Conservation (phyloP, 179 eudicot species). For the Drosera spatulata region DNA sequence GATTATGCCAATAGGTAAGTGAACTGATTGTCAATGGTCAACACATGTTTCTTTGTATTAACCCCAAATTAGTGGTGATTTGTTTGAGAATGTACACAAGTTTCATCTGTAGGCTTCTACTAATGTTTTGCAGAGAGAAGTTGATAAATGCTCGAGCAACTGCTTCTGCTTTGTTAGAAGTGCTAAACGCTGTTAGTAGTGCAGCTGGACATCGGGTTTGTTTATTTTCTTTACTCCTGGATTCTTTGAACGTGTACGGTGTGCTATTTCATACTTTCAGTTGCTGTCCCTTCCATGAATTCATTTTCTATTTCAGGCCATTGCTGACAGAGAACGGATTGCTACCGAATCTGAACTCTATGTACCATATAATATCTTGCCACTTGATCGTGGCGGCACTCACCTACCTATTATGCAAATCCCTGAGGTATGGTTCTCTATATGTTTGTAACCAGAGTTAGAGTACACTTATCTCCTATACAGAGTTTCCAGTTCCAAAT, state of each 20-base stretch:
- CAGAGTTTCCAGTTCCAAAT: too few relatives aligned
- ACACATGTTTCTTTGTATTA: neutral
- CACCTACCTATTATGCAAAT: conserved; percentile 89
- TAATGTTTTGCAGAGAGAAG: conserved; percentile 55
- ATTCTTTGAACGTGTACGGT: too few relatives aligned
- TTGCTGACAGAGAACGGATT: conserved; percentile 49
- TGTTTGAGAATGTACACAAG: conserved; percentile 9
- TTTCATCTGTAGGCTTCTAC: conserved; percentile 13
- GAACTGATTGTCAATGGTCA: conserved; percentile 4
- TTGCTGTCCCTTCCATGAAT: neutral
- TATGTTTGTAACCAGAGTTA: neutral
- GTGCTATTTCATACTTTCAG: neutral
- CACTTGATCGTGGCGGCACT: conserved; percentile 75
- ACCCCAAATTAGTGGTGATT: conserved; percentile 1
- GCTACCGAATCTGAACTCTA: conserved; percentile 32
- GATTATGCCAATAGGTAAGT: conserved; percentile 56
- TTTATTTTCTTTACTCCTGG: conserved; percentile 2
- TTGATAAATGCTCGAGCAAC: conserved; percentile 58
- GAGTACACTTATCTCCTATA: too few relatives aligned
- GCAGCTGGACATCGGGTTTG: conserved; percentile 84
- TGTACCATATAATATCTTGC: conserved; percentile 82
- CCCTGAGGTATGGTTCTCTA: conserved; percentile 53
- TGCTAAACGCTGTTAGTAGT: conserved; percentile 47
- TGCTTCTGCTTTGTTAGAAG: conserved; percentile 73
- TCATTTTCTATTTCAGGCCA: conserved; percentile 31